Percentiles rank a stretch among this genome's conserved stretches.
These are phyloP conservation scores for Rhodomyrtus tomentosa DNA, from an alignment of 345 rosid species.

Conservation along the genomic window DNA sequence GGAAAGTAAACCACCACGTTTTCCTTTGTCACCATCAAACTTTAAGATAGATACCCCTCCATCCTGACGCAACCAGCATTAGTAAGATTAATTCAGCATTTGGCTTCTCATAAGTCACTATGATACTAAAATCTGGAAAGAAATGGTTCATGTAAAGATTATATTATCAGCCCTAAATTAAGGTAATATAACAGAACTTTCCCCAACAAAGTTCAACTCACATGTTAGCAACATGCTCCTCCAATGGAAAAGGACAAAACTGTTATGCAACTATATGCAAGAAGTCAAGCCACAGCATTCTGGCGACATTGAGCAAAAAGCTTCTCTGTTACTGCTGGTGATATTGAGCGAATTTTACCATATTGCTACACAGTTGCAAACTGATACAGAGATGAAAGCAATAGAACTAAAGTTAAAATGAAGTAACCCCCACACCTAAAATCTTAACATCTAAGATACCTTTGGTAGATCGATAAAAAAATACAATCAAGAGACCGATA, in stretches of 20 bases:
- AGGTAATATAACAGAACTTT: neutral
- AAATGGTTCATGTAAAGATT: neutral
- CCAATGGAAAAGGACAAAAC: neutral
- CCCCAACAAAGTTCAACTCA: neutral
- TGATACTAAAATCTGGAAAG: neutral
- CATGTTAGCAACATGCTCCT: neutral
- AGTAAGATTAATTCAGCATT: neutral
- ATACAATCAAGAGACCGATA: neutral
- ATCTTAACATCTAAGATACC: neutral
- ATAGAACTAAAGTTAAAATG: neutral
- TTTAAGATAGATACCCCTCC: slow-evolving; percentile 76
- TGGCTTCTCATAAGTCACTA: neutral
- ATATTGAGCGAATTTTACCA: neutral
- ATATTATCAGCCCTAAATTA: neutral
- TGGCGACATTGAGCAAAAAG: neutral
- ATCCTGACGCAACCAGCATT: slow-evolving; percentile 29
- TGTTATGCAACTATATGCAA: neutral
- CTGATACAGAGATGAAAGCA: neutral
- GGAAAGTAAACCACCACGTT: slow-evolving; percentile 22
- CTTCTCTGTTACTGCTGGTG: neutral
- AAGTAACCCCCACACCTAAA: neutral
- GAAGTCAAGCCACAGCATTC: neutral
- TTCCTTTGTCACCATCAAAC: slow-evolving; percentile 61
- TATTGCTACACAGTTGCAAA: neutral
- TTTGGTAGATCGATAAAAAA: neutral